phyloP scores from a whole-genome alignment of 768 basidiomycete genomes.

The Trametes maxima region DNA sequence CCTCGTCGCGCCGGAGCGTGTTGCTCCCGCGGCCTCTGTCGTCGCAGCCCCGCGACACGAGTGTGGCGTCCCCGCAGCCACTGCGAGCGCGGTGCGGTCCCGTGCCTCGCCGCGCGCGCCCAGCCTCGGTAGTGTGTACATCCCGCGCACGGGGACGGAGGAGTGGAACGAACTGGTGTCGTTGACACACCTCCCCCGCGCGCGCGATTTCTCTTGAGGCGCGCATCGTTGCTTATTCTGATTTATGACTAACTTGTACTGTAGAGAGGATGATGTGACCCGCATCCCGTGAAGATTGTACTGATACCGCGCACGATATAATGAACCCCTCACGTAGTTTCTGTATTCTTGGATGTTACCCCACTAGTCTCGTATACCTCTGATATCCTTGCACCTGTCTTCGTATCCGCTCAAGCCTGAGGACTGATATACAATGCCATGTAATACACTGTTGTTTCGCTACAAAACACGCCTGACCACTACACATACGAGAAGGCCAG shows the following conservation, averaged over 20 bases:
- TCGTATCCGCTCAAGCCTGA: too few species aligned
- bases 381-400: too few species aligned
- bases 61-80: neutral
- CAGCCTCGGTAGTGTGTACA: neutral
- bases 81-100: neutral
- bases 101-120: neutral
- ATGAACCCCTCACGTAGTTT: too few species aligned
- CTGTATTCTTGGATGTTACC: too few species aligned
- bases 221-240: neutral
- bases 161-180: conserved; percentile 20
- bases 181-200: conserved; percentile 14
- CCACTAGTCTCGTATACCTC: too few species aligned
- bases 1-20: neutral
- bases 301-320: too few species aligned
- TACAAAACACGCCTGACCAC: too few species aligned
- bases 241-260: neutral
- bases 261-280: neutral
- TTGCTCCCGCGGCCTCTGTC: neutral
- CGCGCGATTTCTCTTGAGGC: neutral
- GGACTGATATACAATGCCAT: too few species aligned
- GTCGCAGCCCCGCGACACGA: neutral
- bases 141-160: neutral
- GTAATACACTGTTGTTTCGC: too few species aligned
- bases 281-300: too few species aligned
- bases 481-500: too few species aligned